Evolutionary conservation across 2,329 filamentous ascomycete species (phyloP), one percentile per base, ranked within the genome.

Genomic region (Monilinia laxa): DNA sequence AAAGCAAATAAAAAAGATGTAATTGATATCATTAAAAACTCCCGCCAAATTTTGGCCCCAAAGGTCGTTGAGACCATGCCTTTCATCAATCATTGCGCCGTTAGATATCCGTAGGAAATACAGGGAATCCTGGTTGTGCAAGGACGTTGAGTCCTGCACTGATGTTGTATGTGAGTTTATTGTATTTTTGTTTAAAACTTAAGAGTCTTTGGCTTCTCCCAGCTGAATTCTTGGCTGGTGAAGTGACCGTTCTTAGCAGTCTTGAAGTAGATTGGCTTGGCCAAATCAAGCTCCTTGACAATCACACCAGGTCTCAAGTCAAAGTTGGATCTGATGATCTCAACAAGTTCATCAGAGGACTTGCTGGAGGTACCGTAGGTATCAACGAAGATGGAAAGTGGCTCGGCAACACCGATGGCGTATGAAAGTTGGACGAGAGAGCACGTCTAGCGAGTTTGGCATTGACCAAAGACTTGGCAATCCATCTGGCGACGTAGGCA

Each of bases 231-330:
- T 87, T 97, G 95, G 91, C 97, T 95, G 82, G 93, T 96, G 83
- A 99, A 99, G 88, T 99, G 95, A 76, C 95, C 95, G 84, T 98
- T 98, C 91, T 97, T 97, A 83, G 95, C 95, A 68, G 95, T 99
- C 85, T 94, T 87, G 87, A 88, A 88, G 90, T 99, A 99, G 85
- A 98, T 97, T 79, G 95, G 95, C 82, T 93, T 92, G 81, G 88
- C 90, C 73, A 99, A 87, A 83, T 95, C 90, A 73, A 99, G 90
- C 84, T 97, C 93, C 84, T 92, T 92, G 82, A 98, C 95, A 77
- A 99, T 98, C 80, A 97, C 93, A 89, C 95, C 95, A 67, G 95
- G 95, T 77, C 95, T 89, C 81, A 99, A 88, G 83, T 99, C 93
- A 79, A 99, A 99, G 90, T 99, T 98, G 78, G 89, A 85, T 77